Evolutionary conservation across 2,329 filamentous ascomycete genomes (phyloP), one percentile per base, ranked within the genome.

Genomic region (Sporothrix luriei): DNA sequence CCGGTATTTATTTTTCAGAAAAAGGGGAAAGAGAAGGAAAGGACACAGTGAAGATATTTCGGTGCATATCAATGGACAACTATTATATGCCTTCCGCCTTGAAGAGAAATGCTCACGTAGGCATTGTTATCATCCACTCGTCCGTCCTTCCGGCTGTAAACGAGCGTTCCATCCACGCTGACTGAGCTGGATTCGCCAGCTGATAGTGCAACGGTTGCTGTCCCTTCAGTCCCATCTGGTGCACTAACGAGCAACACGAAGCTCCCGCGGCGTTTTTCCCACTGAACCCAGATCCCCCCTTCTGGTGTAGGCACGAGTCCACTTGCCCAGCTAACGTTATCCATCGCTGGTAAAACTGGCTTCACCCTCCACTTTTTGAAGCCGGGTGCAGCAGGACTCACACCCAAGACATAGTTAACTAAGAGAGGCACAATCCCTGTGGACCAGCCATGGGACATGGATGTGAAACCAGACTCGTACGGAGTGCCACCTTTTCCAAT

Each of bases 401-500:
- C 79, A 1, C 84, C 84, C 0, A 85, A 77, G 1, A 85, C 78
- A 52, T 82, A 81, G 57, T 80, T 81, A 6, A 76, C 82, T 71
- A 84, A 72, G 7, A 83, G 75, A 0, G 84, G 82, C 55, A 84
- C 81, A 19, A 85, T 77, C 6, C 84, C 84, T 1, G 83, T 84
- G 2, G 79, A 80, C 84, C 84, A 86, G 0, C 82, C 84, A 68
- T 85, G 84, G 0, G 83, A 80, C 75, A 83, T 80, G 21, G 81
- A 83, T 19, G 83, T 85, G 70, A 80, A 84, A 0, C 75, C 79
- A 1, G 75, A 79, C 73, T 84, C 79, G 70, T 85, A 85, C 38
- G 80, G 76, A 2, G 65, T 66, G 0, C 84, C 84, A 24, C 76
- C 74, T 0, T 75, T 72, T 1, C 82, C 84, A 65, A 85, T 82